phyloP scores from a whole-genome alignment of 2,329 filamentous ascomycete genomes.

The Cladosporium sp. region DNA sequence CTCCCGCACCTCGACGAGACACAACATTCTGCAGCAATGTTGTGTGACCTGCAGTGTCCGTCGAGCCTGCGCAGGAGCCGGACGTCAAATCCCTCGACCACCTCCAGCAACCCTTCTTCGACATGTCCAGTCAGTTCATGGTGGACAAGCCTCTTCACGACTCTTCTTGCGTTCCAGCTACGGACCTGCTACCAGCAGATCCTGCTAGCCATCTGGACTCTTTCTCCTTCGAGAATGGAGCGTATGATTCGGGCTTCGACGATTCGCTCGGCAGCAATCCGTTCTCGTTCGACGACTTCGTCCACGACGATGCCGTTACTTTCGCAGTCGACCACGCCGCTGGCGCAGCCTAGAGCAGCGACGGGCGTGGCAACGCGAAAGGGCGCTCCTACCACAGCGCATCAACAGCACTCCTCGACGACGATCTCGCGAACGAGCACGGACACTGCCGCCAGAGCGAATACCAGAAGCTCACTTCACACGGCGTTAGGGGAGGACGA shows the following conservation, averaged over 20 bases:
- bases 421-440: background rate
- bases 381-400: slow-evolving; percentile 31
- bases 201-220: slow-evolving; percentile 31
- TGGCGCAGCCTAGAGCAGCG: slow-evolving; percentile 45
- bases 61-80: slow-evolving; percentile 47
- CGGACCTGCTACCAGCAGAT: slow-evolving; percentile 31
- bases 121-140: slow-evolving; percentile 17
- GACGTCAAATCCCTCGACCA: slow-evolving; percentile 15
- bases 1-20: slow-evolving; percentile 50
- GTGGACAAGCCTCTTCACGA: slow-evolving; percentile 29
- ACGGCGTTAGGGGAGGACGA: slow-evolving; percentile 7
- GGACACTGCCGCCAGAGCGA: slow-evolving; percentile 4
- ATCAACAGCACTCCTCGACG: slow-evolving; percentile 20
- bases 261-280: slow-evolving; percentile 27
- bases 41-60: slow-evolving; percentile 99
- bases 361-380: slow-evolving; percentile 40
- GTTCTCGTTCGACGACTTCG: slow-evolving; percentile 34
- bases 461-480: slow-evolving; percentile 8
- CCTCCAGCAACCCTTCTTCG: slow-evolving; percentile 18
- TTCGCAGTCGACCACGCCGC: slow-evolving; percentile 39
- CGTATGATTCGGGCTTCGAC: slow-evolving; percentile 31
- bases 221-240: slow-evolving; percentile 34
- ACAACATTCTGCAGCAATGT: slow-evolving; percentile 99
- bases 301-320: slow-evolving; percentile 40
- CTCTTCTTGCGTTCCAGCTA: slow-evolving; percentile 29